Conservation (phyloP, 805 yeast species). For the Danielia oregonensis region DNA sequence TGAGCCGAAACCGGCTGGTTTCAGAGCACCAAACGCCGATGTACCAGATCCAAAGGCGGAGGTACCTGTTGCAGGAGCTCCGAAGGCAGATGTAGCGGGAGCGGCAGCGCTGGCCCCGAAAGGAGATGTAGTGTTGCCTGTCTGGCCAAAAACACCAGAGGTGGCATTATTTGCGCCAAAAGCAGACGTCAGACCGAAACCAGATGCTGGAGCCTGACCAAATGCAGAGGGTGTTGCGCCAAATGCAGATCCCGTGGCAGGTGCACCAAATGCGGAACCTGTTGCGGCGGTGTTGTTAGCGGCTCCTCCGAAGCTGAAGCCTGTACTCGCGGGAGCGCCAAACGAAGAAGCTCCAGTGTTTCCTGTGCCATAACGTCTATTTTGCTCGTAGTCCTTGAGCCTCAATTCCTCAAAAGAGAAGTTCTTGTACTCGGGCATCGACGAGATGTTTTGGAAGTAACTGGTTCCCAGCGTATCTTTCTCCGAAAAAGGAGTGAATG, state of each 20-base stretch:
- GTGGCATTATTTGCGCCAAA: slow-evolving; percentile 36
- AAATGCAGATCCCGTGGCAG: slow-evolving; percentile 20
- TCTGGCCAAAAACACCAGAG: slow-evolving; percentile 18
- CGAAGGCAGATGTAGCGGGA: slow-evolving; percentile 8
- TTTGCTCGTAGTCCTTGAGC: slow-evolving; percentile 78
- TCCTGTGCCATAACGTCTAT: slow-evolving; percentile 56
- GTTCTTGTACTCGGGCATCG: slow-evolving; percentile 87
- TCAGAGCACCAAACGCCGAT: slow-evolving; percentile 22
- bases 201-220: slow-evolving; percentile 19
- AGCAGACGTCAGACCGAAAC: slow-evolving; percentile 17
- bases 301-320: slow-evolving; percentile 11
- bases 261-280: slow-evolving; percentile 21
- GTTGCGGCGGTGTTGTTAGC: slow-evolving; percentile 7
- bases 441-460: slow-evolving; percentile 67
- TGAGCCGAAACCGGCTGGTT: slow-evolving; percentile 3
- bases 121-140: slow-evolving; percentile 11
- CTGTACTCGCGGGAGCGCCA: slow-evolving; percentile 12
- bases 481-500: slow-evolving; percentile 68
- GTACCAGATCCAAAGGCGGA: slow-evolving; percentile 17
- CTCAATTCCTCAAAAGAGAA: slow-evolving; percentile 87
- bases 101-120: slow-evolving; percentile 9
- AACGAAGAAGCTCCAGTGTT: slow-evolving; percentile 25
- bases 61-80: slow-evolving; percentile 9
- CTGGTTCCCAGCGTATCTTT: slow-evolving; percentile 60
- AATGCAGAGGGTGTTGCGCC: slow-evolving; percentile 26